Evolutionary conservation across 139 green algal genomes (phyloP).

Genomic region (Tetradesmus lagerheimii): DNA sequence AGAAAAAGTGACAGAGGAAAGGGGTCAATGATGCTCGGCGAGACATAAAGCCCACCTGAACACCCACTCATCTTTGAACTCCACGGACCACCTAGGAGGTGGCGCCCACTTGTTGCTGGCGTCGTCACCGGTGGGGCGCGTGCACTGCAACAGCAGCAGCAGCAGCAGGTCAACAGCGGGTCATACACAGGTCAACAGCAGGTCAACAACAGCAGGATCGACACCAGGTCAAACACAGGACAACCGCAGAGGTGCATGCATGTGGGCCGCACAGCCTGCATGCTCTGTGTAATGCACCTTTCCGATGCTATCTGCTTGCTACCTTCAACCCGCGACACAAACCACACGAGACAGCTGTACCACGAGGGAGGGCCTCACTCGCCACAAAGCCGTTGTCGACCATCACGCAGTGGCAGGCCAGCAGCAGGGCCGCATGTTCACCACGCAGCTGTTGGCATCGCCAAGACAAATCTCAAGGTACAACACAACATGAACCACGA

Average conservation of each 20-base stretch:
- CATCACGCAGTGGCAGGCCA: too few relatives aligned
- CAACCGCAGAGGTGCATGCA: background rate
- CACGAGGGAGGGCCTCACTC: too few relatives aligned
- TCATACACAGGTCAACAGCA: background rate
- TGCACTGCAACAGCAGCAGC: conserved; percentile 4
- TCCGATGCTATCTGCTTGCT: too few relatives aligned
- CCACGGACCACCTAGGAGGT: background rate
- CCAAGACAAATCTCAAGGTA: too few relatives aligned
- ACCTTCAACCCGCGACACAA: too few relatives aligned
- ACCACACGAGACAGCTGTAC: too few relatives aligned
- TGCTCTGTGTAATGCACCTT: too few relatives aligned
- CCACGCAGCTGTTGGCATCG: too few relatives aligned
- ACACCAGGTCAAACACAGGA: background rate
- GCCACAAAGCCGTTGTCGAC: background rate
- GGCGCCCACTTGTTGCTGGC: conserved; percentile 8
- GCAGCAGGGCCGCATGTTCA: too few relatives aligned
- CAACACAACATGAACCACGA: too few relatives aligned
- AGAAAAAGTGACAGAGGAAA: too few relatives aligned
- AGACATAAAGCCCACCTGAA: conserved; percentile 17
- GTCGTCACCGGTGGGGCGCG: background rate
- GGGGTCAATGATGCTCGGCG: too few relatives aligned
- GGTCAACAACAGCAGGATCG: background rate
- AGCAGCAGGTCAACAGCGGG: background rate
- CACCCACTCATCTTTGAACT: conserved; percentile 42
- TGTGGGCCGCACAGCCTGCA: background rate